phyloP scores from a whole-genome alignment of 805 yeast genomes.

The Huiozyma naganishii region DNA sequence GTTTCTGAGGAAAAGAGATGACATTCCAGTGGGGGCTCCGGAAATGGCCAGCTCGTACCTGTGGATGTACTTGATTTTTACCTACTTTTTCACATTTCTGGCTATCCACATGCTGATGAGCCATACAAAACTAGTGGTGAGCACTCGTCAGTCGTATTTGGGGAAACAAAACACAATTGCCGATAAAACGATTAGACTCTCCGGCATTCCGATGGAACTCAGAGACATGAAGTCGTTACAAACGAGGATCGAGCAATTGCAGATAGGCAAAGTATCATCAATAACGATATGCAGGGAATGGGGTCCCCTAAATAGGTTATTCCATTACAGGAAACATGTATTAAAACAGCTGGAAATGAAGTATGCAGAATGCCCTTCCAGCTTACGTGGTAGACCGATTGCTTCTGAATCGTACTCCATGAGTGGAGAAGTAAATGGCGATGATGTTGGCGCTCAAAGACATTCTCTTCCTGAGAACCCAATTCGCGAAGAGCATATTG shows the following conservation, averaged over 20 bases:
- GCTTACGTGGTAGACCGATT: constrained; percentile 13
- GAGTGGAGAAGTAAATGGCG: background rate
- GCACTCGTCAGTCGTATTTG: constrained; percentile 66
- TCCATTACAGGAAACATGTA: constrained; percentile 44
- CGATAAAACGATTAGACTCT: constrained; percentile 77
- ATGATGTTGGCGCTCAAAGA: background rate
- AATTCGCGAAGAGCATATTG: constrained; percentile 1
- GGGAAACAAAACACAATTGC: constrained; percentile 85
- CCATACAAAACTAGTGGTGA: constrained; percentile 65
- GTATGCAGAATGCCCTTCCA: constrained; percentile 25
- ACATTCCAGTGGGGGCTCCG: constrained; percentile 19
- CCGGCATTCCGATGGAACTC: constrained; percentile 80
- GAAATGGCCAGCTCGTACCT: constrained; percentile 43
- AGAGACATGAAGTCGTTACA: constrained; percentile 62
- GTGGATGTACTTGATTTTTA: constrained; percentile 83
- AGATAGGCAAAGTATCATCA: constrained; percentile 69
- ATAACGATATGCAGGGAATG: constrained; percentile 82
- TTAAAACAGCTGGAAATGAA: constrained; percentile 51
- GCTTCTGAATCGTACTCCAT: constrained; percentile 19
- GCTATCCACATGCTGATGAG: constrained; percentile 49
- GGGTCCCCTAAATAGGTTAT: constrained; percentile 59
- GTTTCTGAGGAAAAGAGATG: constrained; percentile 12
- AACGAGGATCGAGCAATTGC: constrained; percentile 64
- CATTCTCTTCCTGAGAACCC: constrained; percentile 2
- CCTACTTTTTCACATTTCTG: constrained; percentile 71